phyloP scores from a whole-genome alignment of 148 eudicot genomes.

The Rhododendron mucronatum region DNA sequence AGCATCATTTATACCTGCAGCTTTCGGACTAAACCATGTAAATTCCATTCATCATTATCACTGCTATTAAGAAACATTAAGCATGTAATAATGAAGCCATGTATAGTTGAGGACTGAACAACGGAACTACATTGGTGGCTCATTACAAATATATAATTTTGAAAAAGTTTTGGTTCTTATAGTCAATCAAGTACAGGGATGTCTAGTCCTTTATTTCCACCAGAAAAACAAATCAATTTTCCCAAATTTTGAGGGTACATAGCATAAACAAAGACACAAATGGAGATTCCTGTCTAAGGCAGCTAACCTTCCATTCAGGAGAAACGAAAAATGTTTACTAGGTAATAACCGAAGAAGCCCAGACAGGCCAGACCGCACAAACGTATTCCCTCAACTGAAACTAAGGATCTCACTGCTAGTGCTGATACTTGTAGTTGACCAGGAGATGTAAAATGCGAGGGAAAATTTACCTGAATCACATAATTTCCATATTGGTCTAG shows the following conservation, averaged over 20 bases:
- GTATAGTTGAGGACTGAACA: background rate
- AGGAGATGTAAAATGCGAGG: background rate
- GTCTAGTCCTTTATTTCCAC: background rate
- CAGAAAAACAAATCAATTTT: background rate
- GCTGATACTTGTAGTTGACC: background rate
- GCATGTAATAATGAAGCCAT: background rate
- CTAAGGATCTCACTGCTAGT: background rate
- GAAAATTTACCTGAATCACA: slow-evolving; percentile 54
- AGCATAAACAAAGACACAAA: background rate
- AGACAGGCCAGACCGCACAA: background rate
- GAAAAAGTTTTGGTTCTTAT: background rate
- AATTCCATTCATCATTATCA: background rate
- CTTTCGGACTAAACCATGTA: background rate
- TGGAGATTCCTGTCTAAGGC: background rate
- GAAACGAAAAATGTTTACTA: background rate
- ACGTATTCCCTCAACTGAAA: background rate
- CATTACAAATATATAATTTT: background rate
- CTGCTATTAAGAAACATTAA: background rate
- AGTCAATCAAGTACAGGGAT: background rate
- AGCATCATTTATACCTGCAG: background rate
- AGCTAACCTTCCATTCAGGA: background rate
- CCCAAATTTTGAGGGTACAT: background rate
- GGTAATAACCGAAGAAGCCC: background rate
- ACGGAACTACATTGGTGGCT: background rate
- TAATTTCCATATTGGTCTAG: slow-evolving; percentile 72